phyloP scores from a whole-genome alignment of 2,329 filamentous ascomycete genomes.

The Venturia oleaginea region DNA sequence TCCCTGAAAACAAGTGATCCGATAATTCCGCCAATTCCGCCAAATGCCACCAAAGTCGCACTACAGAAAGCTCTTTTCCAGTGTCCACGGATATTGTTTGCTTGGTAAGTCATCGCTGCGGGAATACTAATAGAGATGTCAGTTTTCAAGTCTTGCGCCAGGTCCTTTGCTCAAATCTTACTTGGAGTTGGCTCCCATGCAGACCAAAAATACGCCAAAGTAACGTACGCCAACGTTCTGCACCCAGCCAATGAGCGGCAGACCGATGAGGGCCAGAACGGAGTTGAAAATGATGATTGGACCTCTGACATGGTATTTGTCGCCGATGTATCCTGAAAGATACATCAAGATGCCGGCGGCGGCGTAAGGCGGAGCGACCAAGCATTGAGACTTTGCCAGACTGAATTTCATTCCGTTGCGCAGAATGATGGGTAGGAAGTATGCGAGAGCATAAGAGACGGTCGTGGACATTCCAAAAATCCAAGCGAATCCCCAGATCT shows the following conservation, averaged over 20 bases:
- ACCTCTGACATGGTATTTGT: constrained; percentile 57
- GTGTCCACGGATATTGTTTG: constrained; percentile 76
- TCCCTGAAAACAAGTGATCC: constrained; percentile 61
- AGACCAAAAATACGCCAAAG: constrained; percentile 65
- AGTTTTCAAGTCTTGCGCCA: background rate
- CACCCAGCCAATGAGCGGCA: constrained; percentile 68
- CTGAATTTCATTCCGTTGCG: constrained; percentile 52
- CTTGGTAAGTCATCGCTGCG: constrained; percentile 63
- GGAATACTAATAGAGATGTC: constrained; percentile 60
- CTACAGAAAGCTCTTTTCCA: constrained; percentile 80
- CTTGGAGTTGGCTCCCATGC: constrained; percentile 56
- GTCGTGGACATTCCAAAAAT: constrained; percentile 58
- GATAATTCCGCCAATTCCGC: constrained; percentile 66
- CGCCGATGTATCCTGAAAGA: constrained; percentile 51
- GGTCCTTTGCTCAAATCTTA: background rate
- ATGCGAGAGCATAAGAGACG: constrained; percentile 65
- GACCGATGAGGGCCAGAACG: constrained; percentile 56
- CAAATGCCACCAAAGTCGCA: constrained; percentile 66
- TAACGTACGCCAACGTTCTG: constrained; percentile 51
- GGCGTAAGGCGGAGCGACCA: constrained; percentile 60
- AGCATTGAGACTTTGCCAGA: constrained; percentile 56
- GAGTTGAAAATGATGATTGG: constrained; percentile 59
- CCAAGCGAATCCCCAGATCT: constrained; percentile 47
- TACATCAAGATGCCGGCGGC: constrained; percentile 57
- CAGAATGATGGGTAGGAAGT: constrained; percentile 72